Conservation (phyloP, 2,329 filamentous ascomycete species). For the Sarocladium strictum region DNA sequence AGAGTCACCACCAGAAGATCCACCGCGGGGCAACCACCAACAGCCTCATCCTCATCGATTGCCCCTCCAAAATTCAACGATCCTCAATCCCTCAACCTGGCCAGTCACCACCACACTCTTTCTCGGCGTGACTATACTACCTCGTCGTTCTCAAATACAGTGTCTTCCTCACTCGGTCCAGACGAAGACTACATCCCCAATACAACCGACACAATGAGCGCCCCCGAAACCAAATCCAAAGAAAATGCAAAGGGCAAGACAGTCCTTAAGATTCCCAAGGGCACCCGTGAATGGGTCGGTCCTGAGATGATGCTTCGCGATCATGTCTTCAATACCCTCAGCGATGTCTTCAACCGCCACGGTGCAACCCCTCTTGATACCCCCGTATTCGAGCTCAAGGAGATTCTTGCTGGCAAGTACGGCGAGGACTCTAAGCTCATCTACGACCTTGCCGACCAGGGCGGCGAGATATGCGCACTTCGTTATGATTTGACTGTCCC, state of each 20-base stretch:
- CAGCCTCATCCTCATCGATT: conserved; percentile 1
- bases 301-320: conserved; percentile 75
- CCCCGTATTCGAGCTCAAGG: conserved; percentile 77
- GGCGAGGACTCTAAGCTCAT: conserved; percentile 90
- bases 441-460: conserved; percentile 82
- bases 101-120: neutral
- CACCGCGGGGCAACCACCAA: conserved; percentile 6
- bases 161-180: neutral
- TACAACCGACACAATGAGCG: neutral
- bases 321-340: conserved; percentile 71
- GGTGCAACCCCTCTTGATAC: conserved; percentile 76
- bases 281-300: conserved; percentile 80
- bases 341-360: conserved; percentile 76
- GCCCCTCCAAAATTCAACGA: conserved; percentile 8
- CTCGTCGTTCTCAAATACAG: neutral
- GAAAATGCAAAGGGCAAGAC: conserved; percentile 40
- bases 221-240: conserved; percentile 2
- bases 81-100: neutral
- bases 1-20: conserved; percentile 3
- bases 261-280: conserved; percentile 83
- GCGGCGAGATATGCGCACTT: conserved; percentile 68
- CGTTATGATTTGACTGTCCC: conserved; percentile 86
- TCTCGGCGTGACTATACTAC: neutral
- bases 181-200: neutral
- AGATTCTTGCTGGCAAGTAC: conserved; percentile 85